Evolutionary conservation across 106 monocot species (phyloP).

Genomic region (Dactylorhiza incarnata): DNA sequence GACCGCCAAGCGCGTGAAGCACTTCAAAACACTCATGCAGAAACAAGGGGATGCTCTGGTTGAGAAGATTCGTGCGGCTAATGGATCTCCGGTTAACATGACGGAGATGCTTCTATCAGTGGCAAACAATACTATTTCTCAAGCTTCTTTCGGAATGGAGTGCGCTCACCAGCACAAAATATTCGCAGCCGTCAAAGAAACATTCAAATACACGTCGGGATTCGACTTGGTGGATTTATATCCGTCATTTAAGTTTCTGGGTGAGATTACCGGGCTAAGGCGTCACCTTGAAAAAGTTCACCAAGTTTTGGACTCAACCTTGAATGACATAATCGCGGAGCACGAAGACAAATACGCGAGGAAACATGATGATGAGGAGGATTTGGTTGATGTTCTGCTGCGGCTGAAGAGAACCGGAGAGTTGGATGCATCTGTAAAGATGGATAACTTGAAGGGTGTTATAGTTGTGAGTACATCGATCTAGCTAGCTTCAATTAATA

Average conservation of each 20-base stretch:
- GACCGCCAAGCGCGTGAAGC: slow-evolving; percentile 20
- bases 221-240: slow-evolving; percentile 31
- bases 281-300: slow-evolving; percentile 7
- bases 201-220: neutral
- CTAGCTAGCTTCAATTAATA: too few species aligned
- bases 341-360: slow-evolving; percentile 1
- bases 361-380: neutral
- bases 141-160: slow-evolving; percentile 20
- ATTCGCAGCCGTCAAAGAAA: neutral
- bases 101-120: slow-evolving; percentile 6
- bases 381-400: neutral
- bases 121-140: slow-evolving; percentile 11
- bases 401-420: neutral
- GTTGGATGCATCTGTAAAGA: neutral
- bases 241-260: slow-evolving; percentile 17
- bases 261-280: slow-evolving; percentile 6
- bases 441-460: slow-evolving; percentile 6
- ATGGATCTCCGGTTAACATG: slow-evolving; percentile 11
- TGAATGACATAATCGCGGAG: slow-evolving; percentile 19
- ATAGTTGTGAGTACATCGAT: neutral
- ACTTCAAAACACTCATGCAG: slow-evolving; percentile 18
- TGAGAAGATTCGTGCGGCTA: neutral
- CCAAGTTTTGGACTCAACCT: slow-evolving; percentile 4
- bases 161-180: neutral
- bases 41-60: slow-evolving; percentile 18